Evolutionary conservation across 805 yeast species (phyloP).

Genomic region (Lipomyces chichibuensis): DNA sequence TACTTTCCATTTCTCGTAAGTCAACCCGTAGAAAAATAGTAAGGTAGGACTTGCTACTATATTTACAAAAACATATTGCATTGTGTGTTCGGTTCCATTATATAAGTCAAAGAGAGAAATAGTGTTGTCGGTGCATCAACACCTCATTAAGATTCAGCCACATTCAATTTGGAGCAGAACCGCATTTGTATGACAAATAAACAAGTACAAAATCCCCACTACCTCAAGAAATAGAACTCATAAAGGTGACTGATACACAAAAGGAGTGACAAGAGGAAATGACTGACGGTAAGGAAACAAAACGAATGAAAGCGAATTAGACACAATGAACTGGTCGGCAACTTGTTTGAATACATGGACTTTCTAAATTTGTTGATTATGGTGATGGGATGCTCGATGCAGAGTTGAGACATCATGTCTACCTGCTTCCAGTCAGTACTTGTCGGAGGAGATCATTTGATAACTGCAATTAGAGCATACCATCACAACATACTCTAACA

Average conservation of each 20-base stretch:
- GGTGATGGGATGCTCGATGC: not conserved
- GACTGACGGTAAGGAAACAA: not conserved
- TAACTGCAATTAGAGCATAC: conserved; percentile 14
- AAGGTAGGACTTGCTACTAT: not conserved
- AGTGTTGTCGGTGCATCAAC: not conserved
- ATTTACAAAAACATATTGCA: not conserved
- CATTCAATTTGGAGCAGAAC: too few species aligned
- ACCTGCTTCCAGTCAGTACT: conserved; percentile 16
- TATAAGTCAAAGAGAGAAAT: not conserved
- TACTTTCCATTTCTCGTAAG: not conserved
- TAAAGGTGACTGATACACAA: not conserved
- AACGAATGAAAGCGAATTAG: not conserved
- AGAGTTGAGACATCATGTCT: conserved; percentile 37
- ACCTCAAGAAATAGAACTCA: not conserved
- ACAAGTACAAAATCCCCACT: too few species aligned
- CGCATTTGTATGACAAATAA: not conserved
- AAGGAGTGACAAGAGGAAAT: not conserved
- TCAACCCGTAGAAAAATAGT: not conserved
- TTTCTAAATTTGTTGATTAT: not conserved
- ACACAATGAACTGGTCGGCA: not conserved
- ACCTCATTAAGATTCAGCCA: not conserved
- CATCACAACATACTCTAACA: conserved; percentile 47
- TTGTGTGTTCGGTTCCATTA: not conserved
- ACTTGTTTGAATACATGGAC: not conserved
- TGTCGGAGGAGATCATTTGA: not conserved